Evolutionary conservation across 2,329 filamentous ascomycete species (phyloP).

Genomic region (Bisporella sp.): DNA sequence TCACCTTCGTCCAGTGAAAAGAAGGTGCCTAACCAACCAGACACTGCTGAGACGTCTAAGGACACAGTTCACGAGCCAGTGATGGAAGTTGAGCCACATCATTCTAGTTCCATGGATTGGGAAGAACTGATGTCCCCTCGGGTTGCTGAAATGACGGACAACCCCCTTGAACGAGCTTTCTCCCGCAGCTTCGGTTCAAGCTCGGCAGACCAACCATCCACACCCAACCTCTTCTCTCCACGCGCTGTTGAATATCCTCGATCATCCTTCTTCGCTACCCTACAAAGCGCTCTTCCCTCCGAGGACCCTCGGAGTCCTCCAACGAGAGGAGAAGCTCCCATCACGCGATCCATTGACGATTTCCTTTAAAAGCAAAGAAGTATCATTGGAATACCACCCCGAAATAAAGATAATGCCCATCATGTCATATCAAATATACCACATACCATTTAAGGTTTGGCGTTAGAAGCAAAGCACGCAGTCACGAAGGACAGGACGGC

Average conservation of each 20-base stretch:
- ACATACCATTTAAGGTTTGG: background rate
- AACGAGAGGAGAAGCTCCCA: slow-evolving; percentile 66
- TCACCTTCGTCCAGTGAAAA: background rate
- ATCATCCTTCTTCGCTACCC: slow-evolving; percentile 48
- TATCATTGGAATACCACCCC: too few species aligned
- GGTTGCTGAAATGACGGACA: slow-evolving; percentile 25
- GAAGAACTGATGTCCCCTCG: slow-evolving; percentile 26
- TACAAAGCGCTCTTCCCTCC: slow-evolving; percentile 18
- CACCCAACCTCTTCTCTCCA: slow-evolving; percentile 50
- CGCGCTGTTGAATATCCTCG: slow-evolving; percentile 66
- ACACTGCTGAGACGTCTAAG: too few species aligned
- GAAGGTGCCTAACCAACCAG: background rate
- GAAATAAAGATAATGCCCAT: background rate
- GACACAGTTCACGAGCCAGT: slow-evolving; percentile 6
- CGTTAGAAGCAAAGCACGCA: slow-evolving; percentile 1
- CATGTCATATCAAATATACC: background rate
- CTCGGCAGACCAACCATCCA: slow-evolving; percentile 13
- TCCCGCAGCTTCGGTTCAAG: slow-evolving; percentile 13
- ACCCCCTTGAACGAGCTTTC: slow-evolving; percentile 20
- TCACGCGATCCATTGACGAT: slow-evolving; percentile 72
- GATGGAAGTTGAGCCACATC: background rate
- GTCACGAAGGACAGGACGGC: background rate
- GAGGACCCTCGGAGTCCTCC: slow-evolving; percentile 67
- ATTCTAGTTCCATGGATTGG: slow-evolving; percentile 8
- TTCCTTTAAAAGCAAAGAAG: slow-evolving; percentile 46